Percentiles rank a stretch among this genome's conserved stretches.
Conservation (phyloP, 2,329 filamentous ascomycete species). For the Diaporthe longicolla region DNA sequence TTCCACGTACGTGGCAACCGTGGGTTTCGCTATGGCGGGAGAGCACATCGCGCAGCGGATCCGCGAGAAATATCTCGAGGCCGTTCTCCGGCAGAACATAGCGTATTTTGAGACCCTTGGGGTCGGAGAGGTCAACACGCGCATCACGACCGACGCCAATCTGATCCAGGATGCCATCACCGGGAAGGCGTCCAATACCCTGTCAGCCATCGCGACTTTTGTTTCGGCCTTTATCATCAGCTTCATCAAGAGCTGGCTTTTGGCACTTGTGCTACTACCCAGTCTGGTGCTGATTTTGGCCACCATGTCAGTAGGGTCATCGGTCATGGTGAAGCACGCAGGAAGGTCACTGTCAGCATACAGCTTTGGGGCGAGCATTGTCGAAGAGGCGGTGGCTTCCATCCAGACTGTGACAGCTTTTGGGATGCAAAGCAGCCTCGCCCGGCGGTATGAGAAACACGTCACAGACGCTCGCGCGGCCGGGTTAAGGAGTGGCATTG, state of each 20-base stretch:
- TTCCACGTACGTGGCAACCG: constrained; percentile 82
- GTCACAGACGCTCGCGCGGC: constrained; percentile 79
- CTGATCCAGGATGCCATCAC: constrained; percentile 94
- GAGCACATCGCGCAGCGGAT: constrained; percentile 85
- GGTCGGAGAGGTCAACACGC: constrained; percentile 92
- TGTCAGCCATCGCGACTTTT: constrained; percentile 85
- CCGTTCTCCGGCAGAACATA: constrained; percentile 90
- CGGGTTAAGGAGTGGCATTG: constrained; percentile 81
- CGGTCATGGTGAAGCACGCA: constrained; percentile 84
- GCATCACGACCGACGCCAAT: constrained; percentile 95
- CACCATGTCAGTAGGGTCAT: constrained; percentile 80
- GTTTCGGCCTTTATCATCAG: constrained; percentile 90
- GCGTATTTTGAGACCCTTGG: constrained; percentile 94
- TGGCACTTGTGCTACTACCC: constrained; percentile 88
- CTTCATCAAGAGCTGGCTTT: constrained; percentile 91
- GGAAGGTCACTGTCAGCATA: constrained; percentile 84
- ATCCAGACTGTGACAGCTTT: constrained; percentile 94
- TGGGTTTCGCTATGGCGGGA: constrained; percentile 90
- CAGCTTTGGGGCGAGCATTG: constrained; percentile 86
- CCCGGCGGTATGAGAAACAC: constrained; percentile 85
- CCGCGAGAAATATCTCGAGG: constrained; percentile 85
- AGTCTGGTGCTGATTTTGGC: constrained; percentile 84
- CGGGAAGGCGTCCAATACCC: constrained; percentile 85
- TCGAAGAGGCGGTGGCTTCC: constrained; percentile 94
- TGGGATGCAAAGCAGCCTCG: constrained; percentile 90